Evolutionary conservation across 2,329 filamentous ascomycete species (phyloP).

Genomic region (Curvularia sp.): DNA sequence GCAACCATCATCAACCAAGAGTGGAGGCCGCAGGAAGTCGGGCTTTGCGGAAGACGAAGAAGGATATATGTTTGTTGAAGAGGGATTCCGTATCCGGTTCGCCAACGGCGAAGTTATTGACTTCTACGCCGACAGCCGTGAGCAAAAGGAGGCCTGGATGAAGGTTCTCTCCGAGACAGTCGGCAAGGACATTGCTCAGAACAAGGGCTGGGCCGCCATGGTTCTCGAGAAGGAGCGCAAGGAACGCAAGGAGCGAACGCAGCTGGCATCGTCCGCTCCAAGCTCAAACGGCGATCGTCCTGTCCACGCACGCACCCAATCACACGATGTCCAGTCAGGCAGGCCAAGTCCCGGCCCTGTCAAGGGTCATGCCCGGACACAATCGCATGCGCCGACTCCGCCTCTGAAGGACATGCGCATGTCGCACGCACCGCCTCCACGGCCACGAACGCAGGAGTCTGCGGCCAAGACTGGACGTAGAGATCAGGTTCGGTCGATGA

Average conservation of each 20-base stretch:
- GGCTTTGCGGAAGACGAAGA: conserved; percentile 98
- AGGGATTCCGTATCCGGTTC: conserved; percentile 98
- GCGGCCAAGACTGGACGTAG: conserved; percentile 37
- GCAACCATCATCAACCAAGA: conserved; percentile 77
- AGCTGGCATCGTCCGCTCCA: conserved; percentile 34
- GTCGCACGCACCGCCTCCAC: conserved; percentile 38
- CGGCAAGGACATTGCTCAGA: conserved; percentile 61
- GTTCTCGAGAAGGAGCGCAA: conserved; percentile 59
- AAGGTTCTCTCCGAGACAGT: conserved; percentile 77
- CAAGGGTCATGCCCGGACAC: conserved; percentile 45
- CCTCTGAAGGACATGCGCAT: conserved; percentile 42
- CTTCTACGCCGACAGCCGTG: conserved; percentile 91
- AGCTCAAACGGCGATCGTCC: conserved; percentile 26
- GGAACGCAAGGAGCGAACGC: conserved; percentile 37
- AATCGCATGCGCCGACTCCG: conserved; percentile 40
- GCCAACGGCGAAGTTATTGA: conserved; percentile 98
- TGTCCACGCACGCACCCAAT: conserved; percentile 41
- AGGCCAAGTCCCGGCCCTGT: conserved; percentile 40
- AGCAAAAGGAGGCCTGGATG: conserved; percentile 96
- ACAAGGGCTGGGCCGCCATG: conserved; percentile 68
- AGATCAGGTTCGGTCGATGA: conserved; percentile 54
- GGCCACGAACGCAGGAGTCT: conserved; percentile 41
- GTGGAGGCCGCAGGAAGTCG: conserved; percentile 83
- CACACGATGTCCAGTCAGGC: conserved; percentile 32
- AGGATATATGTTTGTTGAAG: conserved; percentile 99